Evolutionary conservation across 352 stramenopile species (phyloP), one percentile per base, ranked within the genome.

Genomic region (Phytophthora pini): DNA sequence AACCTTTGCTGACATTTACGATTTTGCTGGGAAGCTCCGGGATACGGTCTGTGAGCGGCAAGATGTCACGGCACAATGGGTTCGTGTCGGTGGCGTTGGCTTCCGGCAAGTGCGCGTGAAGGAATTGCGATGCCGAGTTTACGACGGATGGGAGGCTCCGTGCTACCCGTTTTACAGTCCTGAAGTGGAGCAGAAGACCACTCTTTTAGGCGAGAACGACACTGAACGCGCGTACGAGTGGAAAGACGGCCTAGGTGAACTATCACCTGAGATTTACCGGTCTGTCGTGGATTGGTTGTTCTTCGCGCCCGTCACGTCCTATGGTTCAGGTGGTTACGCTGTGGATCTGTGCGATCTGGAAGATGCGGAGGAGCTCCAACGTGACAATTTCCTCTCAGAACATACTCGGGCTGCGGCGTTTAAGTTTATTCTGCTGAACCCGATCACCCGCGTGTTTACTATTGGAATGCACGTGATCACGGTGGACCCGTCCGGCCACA

Each of bases 401-500:
- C 69, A 88, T 6, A 96, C 89, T 24, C 87, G 89, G n/a, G 86
- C 89, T 26, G 80, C 90, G 9, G 84, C 88, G 36, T 77, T 97
- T 56, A 84, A 94, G 57, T 97, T 97, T 47, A 91, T 87, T 53
- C 70, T 97, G 32, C 71, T 96, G 47, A 97, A 97, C 50, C 89
- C 89, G 0, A 74, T 94, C 34, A 96, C 89, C n/a, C 81, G 87
- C n/a, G 83, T 97, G 3, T 93, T 97, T 52, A 96, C 89, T 11
- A 82, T 95, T 56, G 87, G 86, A 34, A 88, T 84, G 70, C 88
- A 96, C 59, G 86, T 94, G 4, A 91, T 96, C 63, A 88, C 76
- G 44, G 82, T 94, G 41, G 80, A 81, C 52, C 83, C 88, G 17
- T 96, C 88, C 0, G 88, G 88, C 12, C 87, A 96, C 45, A 74